Percentiles rank a stretch among this genome's conserved stretches.
Evolutionary conservation across 75 land plant genomes (phyloP).

Genomic region (Selaginella moellendorffii): DNA sequence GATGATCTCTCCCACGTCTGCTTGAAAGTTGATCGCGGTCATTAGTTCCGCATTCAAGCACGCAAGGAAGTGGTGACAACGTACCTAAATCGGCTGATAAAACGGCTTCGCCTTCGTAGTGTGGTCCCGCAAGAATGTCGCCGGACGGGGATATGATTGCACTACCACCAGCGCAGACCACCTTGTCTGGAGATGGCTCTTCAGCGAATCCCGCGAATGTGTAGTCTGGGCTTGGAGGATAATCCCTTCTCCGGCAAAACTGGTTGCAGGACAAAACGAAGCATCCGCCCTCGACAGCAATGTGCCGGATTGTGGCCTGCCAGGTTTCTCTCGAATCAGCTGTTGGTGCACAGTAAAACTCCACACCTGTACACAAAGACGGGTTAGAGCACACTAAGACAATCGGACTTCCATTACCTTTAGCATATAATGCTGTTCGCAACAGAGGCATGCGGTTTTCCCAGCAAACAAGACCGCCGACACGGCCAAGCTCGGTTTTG

Average conservation of each 20-base stretch:
- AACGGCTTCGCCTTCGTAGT: slow-evolving; percentile 84
- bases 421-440: slow-evolving; percentile 85
- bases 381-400: background rate
- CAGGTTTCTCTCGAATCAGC: slow-evolving; percentile 72
- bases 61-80: too few relatives aligned
- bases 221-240: slow-evolving; percentile 93
- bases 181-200: slow-evolving; percentile 54
- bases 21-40: too few relatives aligned
- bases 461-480: slow-evolving; percentile 93
- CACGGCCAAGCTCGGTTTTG: slow-evolving; percentile 67
- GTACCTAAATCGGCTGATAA: slow-evolving; percentile 83
- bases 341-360: slow-evolving; percentile 95
- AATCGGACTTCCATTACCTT: slow-evolving; percentile 35
- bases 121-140: slow-evolving; percentile 70
- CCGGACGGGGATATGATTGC: slow-evolving; percentile 93
- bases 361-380: slow-evolving; percentile 43
- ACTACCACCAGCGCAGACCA: slow-evolving; percentile 91
- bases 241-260: slow-evolving; percentile 82
- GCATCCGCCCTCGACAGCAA: slow-evolving; percentile 91
- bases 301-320: slow-evolving; percentile 91
- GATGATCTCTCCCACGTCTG: slow-evolving; percentile 83
- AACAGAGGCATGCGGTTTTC: slow-evolving; percentile 96
- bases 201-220: slow-evolving; percentile 38
- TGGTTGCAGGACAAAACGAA: slow-evolving; percentile 95
- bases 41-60: too few relatives aligned